These are phyloP conservation scores for Melanogaster broomeanus DNA, from an alignment of 768 basidiomycete species.

Conservation along the genomic window DNA sequence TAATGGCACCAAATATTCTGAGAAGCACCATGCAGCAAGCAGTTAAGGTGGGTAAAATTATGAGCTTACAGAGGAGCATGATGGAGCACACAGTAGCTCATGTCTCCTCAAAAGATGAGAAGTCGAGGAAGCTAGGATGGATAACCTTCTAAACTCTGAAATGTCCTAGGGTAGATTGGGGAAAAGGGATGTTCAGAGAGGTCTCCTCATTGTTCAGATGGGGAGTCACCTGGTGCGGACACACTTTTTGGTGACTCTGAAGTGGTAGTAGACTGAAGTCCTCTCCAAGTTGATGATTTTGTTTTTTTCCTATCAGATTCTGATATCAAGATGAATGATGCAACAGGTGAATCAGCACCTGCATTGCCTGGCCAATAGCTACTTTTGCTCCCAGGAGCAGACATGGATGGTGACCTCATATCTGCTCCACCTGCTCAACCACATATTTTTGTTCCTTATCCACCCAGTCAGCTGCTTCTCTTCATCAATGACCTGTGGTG, in stretches of 20 bases:
- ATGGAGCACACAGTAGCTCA: too few species aligned
- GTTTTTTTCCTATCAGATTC: too few species aligned
- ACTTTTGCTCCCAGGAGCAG: slow-evolving; percentile 43
- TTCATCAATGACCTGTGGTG: slow-evolving; percentile 47
- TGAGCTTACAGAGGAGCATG: too few species aligned
- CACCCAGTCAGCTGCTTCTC: slow-evolving; percentile 34
- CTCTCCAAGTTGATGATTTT: too few species aligned
- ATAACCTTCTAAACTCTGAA: slow-evolving; percentile 64
- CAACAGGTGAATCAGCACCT: slow-evolving; percentile 13
- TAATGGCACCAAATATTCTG: too few species aligned
- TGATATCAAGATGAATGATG: slow-evolving; percentile 25
- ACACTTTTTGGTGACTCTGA: slow-evolving; percentile 33
- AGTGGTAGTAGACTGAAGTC: slow-evolving; percentile 30
- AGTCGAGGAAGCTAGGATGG: slow-evolving; percentile 90
- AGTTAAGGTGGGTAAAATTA: too few species aligned
- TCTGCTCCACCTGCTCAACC: slow-evolving; percentile 21
- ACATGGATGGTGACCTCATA: slow-evolving; percentile 43
- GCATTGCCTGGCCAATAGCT: slow-evolving; percentile 25
- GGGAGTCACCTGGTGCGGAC: slow-evolving; percentile 20
- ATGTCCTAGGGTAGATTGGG: slow-evolving; percentile 33
- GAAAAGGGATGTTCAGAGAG: slow-evolving; percentile 37
- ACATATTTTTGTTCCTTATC: slow-evolving; percentile 8
- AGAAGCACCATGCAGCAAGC: too few species aligned
- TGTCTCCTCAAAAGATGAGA: too few species aligned
- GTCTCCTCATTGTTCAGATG: slow-evolving; percentile 27